Evolutionary conservation across 2,329 filamentous ascomycete genomes (phyloP).

Genomic region (Cercospora berteroae): DNA sequence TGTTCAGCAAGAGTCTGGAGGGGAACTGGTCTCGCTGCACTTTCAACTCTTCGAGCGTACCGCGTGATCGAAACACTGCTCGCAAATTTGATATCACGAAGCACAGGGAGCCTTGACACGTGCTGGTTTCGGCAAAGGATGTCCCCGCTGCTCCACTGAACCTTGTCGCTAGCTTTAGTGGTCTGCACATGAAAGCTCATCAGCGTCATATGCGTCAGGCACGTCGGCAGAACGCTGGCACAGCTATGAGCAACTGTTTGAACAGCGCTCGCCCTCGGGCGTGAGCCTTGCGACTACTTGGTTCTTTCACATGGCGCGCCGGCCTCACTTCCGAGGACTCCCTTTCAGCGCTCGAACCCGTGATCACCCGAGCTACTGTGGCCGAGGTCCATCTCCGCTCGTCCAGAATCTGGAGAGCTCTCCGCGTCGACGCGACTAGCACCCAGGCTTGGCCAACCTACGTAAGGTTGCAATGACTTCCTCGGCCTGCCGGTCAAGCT

Average conservation of each 20-base stretch:
- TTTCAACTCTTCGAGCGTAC: slow-evolving; percentile 36
- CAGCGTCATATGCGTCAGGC: slow-evolving; percentile 12
- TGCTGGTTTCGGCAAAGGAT: slow-evolving; percentile 4
- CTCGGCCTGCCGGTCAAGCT: slow-evolving; percentile 25
- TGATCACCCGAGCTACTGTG: slow-evolving; percentile 20
- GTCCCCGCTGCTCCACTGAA: slow-evolving; percentile 16
- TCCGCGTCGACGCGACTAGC: slow-evolving; percentile 25
- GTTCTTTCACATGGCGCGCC: not conserved
- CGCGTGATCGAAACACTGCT: not conserved
- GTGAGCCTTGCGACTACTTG: not conserved
- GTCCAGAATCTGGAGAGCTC: slow-evolving; percentile 26
- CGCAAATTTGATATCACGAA: not conserved
- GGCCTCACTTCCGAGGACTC: not conserved
- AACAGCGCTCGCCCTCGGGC: not conserved
- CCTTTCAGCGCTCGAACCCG: slow-evolving; percentile 12
- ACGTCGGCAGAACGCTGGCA: slow-evolving; percentile 3
- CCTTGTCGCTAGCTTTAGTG: slow-evolving; percentile 8
- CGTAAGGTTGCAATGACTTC: slow-evolving; percentile 27
- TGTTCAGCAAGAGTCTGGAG: slow-evolving; percentile 59
- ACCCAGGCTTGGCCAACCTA: slow-evolving; percentile 25
- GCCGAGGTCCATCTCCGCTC: slow-evolving; percentile 33
- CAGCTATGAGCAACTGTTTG: not conserved
- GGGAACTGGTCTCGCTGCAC: slow-evolving; percentile 30
- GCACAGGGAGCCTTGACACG: not conserved
- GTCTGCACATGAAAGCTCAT: slow-evolving; percentile 19